A percentile compares a stretch with the other conserved stretches of the same genome.
These are phyloP conservation scores for Strobilomyces dryophilus DNA, from an alignment of 768 basidiomycete species.

Conservation along the genomic window DNA sequence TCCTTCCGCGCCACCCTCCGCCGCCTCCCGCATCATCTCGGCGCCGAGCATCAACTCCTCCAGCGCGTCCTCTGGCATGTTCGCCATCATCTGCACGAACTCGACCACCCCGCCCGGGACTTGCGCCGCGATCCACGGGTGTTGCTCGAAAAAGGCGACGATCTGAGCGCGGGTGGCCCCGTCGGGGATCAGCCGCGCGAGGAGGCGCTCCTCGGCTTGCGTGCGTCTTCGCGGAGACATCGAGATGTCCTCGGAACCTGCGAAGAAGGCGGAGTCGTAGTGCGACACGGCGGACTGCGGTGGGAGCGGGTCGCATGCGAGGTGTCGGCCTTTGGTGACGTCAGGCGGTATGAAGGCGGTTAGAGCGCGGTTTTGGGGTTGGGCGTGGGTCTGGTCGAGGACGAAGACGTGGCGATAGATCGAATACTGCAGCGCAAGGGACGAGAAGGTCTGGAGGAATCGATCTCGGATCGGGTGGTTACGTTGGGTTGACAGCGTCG, in stretches of 20 bases:
- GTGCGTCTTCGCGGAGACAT: conserved; percentile 36
- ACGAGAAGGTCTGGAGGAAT: conserved; percentile 38
- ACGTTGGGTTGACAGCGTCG: conserved; percentile 31
- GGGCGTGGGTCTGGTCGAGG: conserved; percentile 54
- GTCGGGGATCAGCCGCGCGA: conserved; percentile 59
- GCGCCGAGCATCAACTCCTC: conserved; percentile 55
- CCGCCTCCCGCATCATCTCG: conserved; percentile 33
- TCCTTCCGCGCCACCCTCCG: conserved; percentile 11
- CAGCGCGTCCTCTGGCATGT: conserved; percentile 52
- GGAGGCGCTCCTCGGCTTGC: conserved; percentile 44
- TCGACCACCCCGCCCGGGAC: conserved; percentile 62
- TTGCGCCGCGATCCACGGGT: conserved; percentile 50
- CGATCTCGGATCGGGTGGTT: conserved; percentile 25
- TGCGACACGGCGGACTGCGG: conserved; percentile 53
- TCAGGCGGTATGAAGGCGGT: conserved; percentile 68
- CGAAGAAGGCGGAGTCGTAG: conserved; percentile 79
- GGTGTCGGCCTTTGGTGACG: conserved; percentile 47
- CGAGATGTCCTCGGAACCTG: conserved; percentile 49
- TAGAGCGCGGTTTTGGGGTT: conserved; percentile 39
- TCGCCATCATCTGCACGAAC: conserved; percentile 52
- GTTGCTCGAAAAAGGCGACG: conserved; percentile 56
- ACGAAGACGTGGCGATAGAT: conserved; percentile 76
- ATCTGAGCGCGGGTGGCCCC: conserved; percentile 53
- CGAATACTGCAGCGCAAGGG: conserved; percentile 42
- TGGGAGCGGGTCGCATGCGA: conserved; percentile 86